A percentile compares a stretch with the other conserved stretches of the same genome.
phyloP scores from a whole-genome alignment of 345 rosid species.

The Eucalyptus sp. region DNA sequence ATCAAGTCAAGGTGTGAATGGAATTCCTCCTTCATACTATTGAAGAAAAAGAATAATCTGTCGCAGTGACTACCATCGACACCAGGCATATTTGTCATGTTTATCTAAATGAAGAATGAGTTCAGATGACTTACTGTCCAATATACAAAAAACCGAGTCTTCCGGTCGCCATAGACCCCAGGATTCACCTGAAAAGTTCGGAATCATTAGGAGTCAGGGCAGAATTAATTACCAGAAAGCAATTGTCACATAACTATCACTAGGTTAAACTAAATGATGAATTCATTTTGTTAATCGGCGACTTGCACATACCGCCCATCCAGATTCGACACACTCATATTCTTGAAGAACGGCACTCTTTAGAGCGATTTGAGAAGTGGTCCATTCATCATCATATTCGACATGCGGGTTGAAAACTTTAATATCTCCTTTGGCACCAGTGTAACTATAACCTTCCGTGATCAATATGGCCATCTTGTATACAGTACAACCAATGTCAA shows the following conservation, averaged over 20 bases:
- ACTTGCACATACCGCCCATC: constrained; percentile 37
- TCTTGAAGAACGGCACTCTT: constrained; percentile 21
- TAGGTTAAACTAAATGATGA: background rate
- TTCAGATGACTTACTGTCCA: constrained; percentile 30
- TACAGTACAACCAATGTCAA: background rate
- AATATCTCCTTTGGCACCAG: constrained; percentile 44
- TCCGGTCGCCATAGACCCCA: constrained; percentile 29
- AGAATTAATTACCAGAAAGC: background rate
- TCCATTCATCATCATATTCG: constrained; percentile 37
- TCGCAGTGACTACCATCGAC: background rate
- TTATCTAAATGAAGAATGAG: background rate
- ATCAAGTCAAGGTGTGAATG: background rate
- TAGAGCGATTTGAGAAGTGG: constrained; percentile 26
- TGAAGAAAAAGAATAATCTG: rapidly evolving
- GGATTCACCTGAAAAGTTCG: constrained; percentile 37
- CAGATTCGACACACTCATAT: constrained; percentile 36
- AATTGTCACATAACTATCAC: background rate
- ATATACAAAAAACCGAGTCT: constrained; percentile 34
- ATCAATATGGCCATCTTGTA: constrained; percentile 30
- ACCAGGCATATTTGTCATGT: background rate
- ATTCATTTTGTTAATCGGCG: background rate
- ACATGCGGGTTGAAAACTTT: constrained; percentile 39
- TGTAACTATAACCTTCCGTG: constrained; percentile 25
- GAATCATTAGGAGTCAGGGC: background rate
- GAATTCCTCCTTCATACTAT: background rate